phyloP scores from a whole-genome alignment of 192 early-diverging fungal genomes.

The Helicostylum pulchrum region DNA sequence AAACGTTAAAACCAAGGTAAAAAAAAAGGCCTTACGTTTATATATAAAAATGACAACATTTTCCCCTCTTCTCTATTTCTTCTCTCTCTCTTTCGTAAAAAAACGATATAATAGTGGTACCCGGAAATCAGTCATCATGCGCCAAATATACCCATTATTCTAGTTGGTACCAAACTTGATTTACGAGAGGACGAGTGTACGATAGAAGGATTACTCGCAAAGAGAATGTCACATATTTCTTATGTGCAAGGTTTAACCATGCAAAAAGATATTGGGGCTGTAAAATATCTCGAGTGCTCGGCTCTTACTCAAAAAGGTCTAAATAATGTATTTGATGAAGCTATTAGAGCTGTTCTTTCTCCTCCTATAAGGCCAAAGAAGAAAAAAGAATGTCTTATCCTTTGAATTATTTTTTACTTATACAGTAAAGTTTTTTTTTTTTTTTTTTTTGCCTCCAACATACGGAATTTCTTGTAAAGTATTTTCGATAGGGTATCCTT shows the following conservation, averaged over 20 bases:
- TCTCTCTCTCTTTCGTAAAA: neutral
- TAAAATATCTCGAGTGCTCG: constrained; percentile 88
- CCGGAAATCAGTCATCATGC: constrained; percentile 88
- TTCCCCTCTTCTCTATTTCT: neutral
- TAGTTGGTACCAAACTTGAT: constrained; percentile 93
- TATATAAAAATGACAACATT: no score
- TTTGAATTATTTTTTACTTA: constrained; percentile 42
- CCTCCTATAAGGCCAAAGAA: constrained; percentile 53
- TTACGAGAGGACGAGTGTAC: constrained; percentile 80
- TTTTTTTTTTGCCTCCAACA: neutral
- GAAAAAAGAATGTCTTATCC: constrained; percentile 59
- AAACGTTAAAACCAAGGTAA: constrained; percentile 32
- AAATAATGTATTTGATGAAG: constrained; percentile 93
- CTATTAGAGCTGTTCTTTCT: constrained; percentile 78
- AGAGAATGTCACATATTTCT: constrained; percentile 76
- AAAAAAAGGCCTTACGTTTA: neutral
- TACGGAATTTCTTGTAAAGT: neutral
- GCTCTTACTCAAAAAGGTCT: constrained; percentile 89
- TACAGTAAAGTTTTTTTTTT: neutral
- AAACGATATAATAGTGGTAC: constrained; percentile 57
- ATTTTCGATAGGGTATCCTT: no score
- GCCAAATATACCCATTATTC: constrained; percentile 77
- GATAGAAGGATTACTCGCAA: constrained; percentile 71
- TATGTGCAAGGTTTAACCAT: constrained; percentile 74
- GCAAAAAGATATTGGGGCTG: constrained; percentile 73